These are phyloP conservation scores for Mycogone perniciosa DNA, from an alignment of 2,329 filamentous ascomycete species.

Conservation along the genomic window DNA sequence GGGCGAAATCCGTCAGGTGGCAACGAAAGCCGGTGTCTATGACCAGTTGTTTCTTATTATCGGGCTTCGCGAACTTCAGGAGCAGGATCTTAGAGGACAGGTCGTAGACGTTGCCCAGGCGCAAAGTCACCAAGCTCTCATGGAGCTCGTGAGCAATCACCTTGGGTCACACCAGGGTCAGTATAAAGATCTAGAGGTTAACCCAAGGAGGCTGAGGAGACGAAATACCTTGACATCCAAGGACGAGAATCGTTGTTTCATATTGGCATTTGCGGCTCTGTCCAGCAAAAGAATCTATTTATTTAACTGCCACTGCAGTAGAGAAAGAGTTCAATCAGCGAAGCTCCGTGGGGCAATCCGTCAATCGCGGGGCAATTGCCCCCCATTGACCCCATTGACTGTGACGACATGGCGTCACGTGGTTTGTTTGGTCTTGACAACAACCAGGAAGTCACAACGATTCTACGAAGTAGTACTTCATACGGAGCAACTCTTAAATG, in stretches of 20 bases:
- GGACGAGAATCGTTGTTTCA: slow-evolving; percentile 79
- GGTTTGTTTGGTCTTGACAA: background rate
- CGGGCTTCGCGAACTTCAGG: slow-evolving; percentile 88
- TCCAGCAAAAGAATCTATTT: background rate
- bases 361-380: slow-evolving; percentile 10
- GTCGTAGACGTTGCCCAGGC: slow-evolving; percentile 92
- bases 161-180: slow-evolving; percentile 36
- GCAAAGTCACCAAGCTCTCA: slow-evolving; percentile 64
- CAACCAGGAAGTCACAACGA: too few species aligned
- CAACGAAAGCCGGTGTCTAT: slow-evolving; percentile 95
- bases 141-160: slow-evolving; percentile 93
- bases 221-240: slow-evolving; percentile 61
- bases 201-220: background rate
- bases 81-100: slow-evolving; percentile 92
- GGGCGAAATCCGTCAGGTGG: slow-evolving; percentile 85
- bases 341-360: slow-evolving; percentile 11
- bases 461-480: too few species aligned
- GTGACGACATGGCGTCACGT: slow-evolving; percentile 9
- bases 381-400: background rate
- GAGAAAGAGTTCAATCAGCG: too few species aligned
- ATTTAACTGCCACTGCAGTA: too few species aligned
- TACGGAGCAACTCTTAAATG: too few species aligned
- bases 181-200: background rate
- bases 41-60: slow-evolving; percentile 81
- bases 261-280: slow-evolving; percentile 29